Base-by-base conservation (phyloP, 2,329 filamentous ascomycete species). In the Claviceps paspali region DNA sequence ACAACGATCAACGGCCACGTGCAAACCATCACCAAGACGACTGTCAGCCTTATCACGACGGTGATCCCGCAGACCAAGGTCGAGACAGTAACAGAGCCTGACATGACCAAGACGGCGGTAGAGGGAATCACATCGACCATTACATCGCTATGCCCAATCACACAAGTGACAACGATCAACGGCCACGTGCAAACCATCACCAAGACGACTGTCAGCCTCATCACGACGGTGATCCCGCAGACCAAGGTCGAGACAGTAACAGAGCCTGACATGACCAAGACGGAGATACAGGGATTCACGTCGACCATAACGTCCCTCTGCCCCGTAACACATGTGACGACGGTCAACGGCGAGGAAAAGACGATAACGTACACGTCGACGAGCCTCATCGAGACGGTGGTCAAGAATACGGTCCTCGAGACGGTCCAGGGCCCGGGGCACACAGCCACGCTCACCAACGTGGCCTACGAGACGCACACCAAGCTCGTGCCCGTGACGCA, bases 301-400 rank as follows among this genome's bases (percentile, higher is more conserved):
- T 56, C 52, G 5, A 65, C 61, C 17, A 35, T 59, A 30, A 69
- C 65, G 10, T 56, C 53, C 14, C 51, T 65, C 8, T 64, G 57
- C 49, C 63, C 64, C 15, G 47, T 65, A 12, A 66, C 63, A 3
- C 54, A 63, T 45, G 62, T 60, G 27, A 60, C 59, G 49, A 64
- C 61, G 1, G 38, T 67, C 4, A 55, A 48, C 17, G 67, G 67
- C 22, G 47, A 52, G 17, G 51, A 56, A 4, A 49, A 50, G 3
- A 51, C 53, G 22, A 57, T 56, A 10, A 52, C 58, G 26, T 59
- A 58, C 43, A 60, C 59, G 3, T 63, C 59, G 7, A 60, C 57
- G 1, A 50, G 58, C 19, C 53, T 63, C 10, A 56, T 56, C 39
- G 44, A 53, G 38, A 60, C 57, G n/a, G n/a, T n/a, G n/a, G n/a